These are phyloP conservation scores for Picocystis salinarum DNA, from an alignment of 139 green algal genomes.

Conservation along the genomic window DNA sequence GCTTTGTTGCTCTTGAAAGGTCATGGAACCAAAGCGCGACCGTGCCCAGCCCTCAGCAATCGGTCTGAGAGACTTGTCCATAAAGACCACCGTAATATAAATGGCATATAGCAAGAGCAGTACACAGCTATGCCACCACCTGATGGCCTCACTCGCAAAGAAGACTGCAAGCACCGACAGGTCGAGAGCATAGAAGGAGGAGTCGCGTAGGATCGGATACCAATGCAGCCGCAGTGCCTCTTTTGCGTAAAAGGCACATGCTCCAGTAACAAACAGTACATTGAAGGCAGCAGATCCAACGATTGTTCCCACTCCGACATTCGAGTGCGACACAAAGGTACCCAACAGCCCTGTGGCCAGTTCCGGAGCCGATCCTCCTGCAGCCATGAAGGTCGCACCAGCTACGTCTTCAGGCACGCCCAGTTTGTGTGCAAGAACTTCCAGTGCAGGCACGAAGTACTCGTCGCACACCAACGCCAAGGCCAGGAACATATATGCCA, in stretches of 20 bases:
- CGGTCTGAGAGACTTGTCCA: too few species aligned
- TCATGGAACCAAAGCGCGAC: too few species aligned
- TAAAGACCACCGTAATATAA: conserved; percentile 12
- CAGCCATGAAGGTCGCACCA: conserved; percentile 31
- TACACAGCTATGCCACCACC: conserved; percentile 3
- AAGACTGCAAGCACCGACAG: conserved; percentile 4
- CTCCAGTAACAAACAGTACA: too few species aligned
- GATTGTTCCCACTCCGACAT: conserved; percentile 21
- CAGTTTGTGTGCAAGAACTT: conserved; percentile 1
- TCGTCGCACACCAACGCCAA: conserved; percentile 10
- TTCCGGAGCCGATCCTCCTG: conserved; percentile 20
- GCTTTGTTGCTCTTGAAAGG: too few species aligned
- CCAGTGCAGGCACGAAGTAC: conserved; percentile 10
- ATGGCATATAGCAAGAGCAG: conserved; percentile 4
- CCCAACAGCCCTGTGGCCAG: conserved; percentile 20
- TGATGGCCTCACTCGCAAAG: conserved; percentile 4
- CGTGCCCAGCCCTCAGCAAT: too few species aligned
- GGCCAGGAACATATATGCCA: conserved; percentile 8
- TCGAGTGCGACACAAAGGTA: too few species aligned
- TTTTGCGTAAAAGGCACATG: conserved; percentile 7
- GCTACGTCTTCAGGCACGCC: conserved; percentile 8
- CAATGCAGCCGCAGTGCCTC: conserved; percentile 5
- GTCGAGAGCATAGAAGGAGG: conserved; percentile 9
- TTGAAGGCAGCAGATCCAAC: conserved; percentile 16
- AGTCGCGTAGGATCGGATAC: conserved; percentile 10